These are phyloP conservation scores for Dalechampia spathulata DNA, from an alignment of 441 rosid genomes.

Conservation along the genomic window DNA sequence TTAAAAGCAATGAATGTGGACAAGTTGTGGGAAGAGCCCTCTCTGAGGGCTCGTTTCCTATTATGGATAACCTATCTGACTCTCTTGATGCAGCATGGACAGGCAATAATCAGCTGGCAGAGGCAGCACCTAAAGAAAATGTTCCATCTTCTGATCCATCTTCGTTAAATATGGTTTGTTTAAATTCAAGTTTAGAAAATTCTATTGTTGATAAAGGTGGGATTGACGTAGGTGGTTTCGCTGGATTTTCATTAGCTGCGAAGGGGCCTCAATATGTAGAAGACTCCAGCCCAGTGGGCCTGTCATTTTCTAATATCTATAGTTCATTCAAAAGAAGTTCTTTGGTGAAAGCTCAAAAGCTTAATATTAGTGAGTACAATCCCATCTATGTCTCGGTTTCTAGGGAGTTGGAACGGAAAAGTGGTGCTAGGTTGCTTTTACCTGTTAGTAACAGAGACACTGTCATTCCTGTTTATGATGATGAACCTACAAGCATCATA, in stretches of 20 bases:
- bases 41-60: conserved; percentile 70
- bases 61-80: conserved; percentile 57
- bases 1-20: too few relatives aligned
- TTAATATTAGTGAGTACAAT: conserved; percentile 59
- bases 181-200: too few relatives aligned
- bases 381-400: conserved; percentile 68
- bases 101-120: conserved; percentile 49
- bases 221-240: too few relatives aligned
- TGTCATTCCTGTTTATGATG: conserved; percentile 86
- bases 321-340: conserved; percentile 64
- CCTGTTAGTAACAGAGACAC: conserved; percentile 73
- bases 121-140: conserved; percentile 27
- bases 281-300: conserved; percentile 60
- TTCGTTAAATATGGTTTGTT: conserved; percentile 35
- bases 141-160: conserved; percentile 46
- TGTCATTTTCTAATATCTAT: conserved; percentile 72
- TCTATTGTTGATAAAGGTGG: too few relatives aligned
- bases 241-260: conserved; percentile 32
- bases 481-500: conserved; percentile 92
- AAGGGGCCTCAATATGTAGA: conserved; percentile 47
- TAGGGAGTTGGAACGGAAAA: conserved; percentile 53
- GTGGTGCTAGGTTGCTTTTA: conserved; percentile 69
- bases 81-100: conserved; percentile 97
- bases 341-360: conserved; percentile 58
- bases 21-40: conserved; percentile 52